Evolutionary conservation across 805 yeast genomes (phyloP), one percentile per base, ranked within the genome.

Genomic region (Trichomonascus vanleenenianus): DNA sequence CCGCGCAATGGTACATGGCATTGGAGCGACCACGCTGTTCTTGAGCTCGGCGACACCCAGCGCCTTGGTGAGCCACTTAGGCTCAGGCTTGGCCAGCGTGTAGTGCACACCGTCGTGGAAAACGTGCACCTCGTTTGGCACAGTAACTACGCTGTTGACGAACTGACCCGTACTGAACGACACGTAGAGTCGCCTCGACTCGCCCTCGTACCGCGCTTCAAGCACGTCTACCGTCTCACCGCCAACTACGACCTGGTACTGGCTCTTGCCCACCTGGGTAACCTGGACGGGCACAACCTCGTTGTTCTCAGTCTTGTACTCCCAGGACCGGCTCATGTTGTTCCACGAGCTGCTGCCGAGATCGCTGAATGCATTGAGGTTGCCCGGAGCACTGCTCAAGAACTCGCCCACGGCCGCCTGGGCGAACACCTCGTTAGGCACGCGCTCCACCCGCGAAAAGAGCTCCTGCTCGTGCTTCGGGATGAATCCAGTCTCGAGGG

Each of bases 401-500:
- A 54, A 33, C 22, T 47, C 44, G 16, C 54, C 62, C 25, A 60
- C 35, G 12, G 64, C 63, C 15, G 61, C 63, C 47, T 59, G 63
- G 2, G 52, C 62, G 40, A 45, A 51, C 18, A 60, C 59, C 25
- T 56, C 45, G 32, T 35, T 44, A 11, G 59, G 56, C 7, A 50
- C 42, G 7, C 22, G 44, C 8, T 16, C 18, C 25, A 39, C 42
- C 16, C 18, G 41, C 4, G 46, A 43, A 15, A 54, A 53, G 30
- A 60, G 49, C 19, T 50, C 51, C 14, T 46, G 52, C 6, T 46
- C 42, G 32, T 59, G 48, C 45, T 59, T 59, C 22, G 59, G 56
- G 31, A 60, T 57, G 48, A 60, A 60, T 3, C 64, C 64, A 11
- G 64, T 59, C 30, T 60, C 64, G 14, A 60, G 53, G 5, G 51